Base-by-base conservation (phyloP, 2,329 filamentous ascomycete species). In the Talaromyces sp. region DNA sequence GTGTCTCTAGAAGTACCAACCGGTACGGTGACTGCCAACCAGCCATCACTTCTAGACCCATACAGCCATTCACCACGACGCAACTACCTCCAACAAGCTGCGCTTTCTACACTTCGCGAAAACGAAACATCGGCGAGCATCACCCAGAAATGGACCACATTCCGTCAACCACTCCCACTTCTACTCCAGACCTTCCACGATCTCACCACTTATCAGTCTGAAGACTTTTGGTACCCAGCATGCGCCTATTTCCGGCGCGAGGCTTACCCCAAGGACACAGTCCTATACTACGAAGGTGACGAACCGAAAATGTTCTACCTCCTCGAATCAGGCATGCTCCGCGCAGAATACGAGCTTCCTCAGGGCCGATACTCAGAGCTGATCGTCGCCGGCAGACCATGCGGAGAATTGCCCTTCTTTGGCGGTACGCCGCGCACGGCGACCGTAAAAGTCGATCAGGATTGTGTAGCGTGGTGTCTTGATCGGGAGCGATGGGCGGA, bases 161-260 rank as follows among this genome's bases (percentile, higher is more conserved):
- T 97, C 76, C 91, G 91, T 69, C 93, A 97, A 74, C 95, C 95
- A 0, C 86, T 98, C 7, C 91, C 92, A 1, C 87, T 99, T 56
- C 92, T 99, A 77, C 85, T 99, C 27, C 94, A 97, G 75, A 92
- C 95, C n/a, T 98, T 99, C 80, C 90, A 95, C 74, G 91, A 92
- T 53, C 82, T 97, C 13, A 96, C 91, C 61, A 83, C 88, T 61
- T 29, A 60, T 11, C 88, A 91, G 76, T 95, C 94, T 73, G 93
- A 97, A 76, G 93, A 97, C 77, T 98, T 98, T 75, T 99, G 95
- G 95, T 94, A 93, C 77, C 87, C 87, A 1, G 89, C 89, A 0
- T 87, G 87, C 4, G 82, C 86, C 0, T 98, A 91, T 79, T 97
- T 99, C 74, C 79, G 82, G 45, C 86, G 87, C 53, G 86, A 86